Base-by-base conservation (phyloP, 139 green algal species). In the Chlorella sp. region DNA sequence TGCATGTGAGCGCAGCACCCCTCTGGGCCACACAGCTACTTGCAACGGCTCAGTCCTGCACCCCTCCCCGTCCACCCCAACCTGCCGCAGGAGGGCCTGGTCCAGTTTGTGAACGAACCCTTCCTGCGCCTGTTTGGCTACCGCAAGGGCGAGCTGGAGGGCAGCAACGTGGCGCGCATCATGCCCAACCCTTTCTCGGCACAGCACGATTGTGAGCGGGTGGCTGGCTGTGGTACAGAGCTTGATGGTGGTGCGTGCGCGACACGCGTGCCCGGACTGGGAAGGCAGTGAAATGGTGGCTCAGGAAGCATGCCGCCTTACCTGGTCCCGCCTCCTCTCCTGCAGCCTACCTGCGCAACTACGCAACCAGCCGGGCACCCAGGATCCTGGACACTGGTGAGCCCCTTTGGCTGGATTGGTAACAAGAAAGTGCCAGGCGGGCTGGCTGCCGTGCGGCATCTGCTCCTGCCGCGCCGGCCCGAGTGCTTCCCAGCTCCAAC, bases 151-250 rank as follows among this genome's bases (percentile, higher is more conserved):
- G 91, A 92, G 84, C 84, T 94, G 51, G 87, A 93, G 73, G 89
- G 91, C 73, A 90, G 84, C 82, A 92, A 92, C 68, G 82, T 94
- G n/a, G 82, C 40, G 2, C 70, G 60, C 58, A 62, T 93, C 44
- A 94, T 94, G 91, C 91, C 89, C 28, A 76, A 87, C 43, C 89
- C 89, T 44, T 93, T 89, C 84, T 86, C 68, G 60, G 43, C 46
- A 36, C 83, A 87, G 43, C 91, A 94, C 88, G 86, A 91, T 77
- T 46, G 70, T 76, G 70, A 26, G 70, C 20, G 38, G 36, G 36
- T 8, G 24, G 65, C n/a, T 1, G 65, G 65, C 32, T 40, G 32
- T 11, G 65, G 11, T 28, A 3, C 16, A 65, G 22, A 30, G 24
- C 34, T 38, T n/a, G n/a, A n/a, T n/a, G n/a, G n/a, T n/a, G n/a